These are phyloP conservation scores for Cardamine chenopodiifolia DNA, from an alignment of 345 rosid species.

Conservation along the genomic window DNA sequence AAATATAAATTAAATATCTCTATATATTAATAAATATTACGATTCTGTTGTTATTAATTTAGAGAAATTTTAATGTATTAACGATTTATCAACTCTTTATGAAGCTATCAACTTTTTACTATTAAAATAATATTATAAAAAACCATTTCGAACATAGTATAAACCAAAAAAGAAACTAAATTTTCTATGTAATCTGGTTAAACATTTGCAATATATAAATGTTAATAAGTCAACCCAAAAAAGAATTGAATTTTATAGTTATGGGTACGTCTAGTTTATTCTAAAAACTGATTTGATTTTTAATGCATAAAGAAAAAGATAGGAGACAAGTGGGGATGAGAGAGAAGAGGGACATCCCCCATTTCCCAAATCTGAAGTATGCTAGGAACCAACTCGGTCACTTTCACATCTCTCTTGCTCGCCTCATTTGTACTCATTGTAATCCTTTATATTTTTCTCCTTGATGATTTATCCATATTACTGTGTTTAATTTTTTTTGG, in stretches of 20 bases:
- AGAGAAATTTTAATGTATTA: too few relatives aligned
- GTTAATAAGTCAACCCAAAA: background rate
- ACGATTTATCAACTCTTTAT: background rate
- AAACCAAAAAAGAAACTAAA: background rate
- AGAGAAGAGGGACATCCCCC: slow-evolving; percentile 31
- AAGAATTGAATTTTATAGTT: background rate
- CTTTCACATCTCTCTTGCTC: slow-evolving; percentile 22
- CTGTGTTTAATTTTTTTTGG: background rate
- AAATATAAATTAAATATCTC: too few relatives aligned
- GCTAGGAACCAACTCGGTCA: slow-evolving; percentile 26
- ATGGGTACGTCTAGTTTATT: background rate
- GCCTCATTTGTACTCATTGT: slow-evolving; percentile 14
- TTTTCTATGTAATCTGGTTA: background rate
- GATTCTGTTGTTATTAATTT: too few relatives aligned
- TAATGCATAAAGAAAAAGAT: slow-evolving; percentile 18
- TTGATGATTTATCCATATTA: slow-evolving; percentile 12
- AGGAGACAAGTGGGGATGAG: slow-evolving; percentile 37
- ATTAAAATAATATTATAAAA: background rate
- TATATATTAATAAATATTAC: too few relatives aligned
- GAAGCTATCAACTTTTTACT: background rate
- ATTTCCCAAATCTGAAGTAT: slow-evolving; percentile 32
- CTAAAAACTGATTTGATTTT: background rate
- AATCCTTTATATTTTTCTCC: background rate
- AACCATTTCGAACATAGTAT: background rate
- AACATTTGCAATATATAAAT: background rate